Percentiles rank a stretch among this genome's conserved stretches.
Evolutionary conservation across 805 yeast genomes (phyloP).

Genomic region (Wickerhamiella spandovensis): DNA sequence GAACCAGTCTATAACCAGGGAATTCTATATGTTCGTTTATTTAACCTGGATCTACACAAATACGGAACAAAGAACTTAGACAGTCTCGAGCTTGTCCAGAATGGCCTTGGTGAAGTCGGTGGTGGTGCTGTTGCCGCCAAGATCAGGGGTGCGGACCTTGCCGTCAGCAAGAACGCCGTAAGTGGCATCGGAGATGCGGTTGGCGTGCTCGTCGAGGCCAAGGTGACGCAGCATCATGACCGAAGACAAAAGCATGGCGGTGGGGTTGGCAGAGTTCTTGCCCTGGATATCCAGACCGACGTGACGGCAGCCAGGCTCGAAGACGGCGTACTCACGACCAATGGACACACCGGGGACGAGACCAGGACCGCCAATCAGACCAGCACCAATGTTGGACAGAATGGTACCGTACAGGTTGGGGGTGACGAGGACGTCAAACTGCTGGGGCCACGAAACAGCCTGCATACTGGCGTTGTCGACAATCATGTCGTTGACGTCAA

Average conservation of each 20-base stretch:
- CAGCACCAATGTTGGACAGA: conserved; percentile 96
- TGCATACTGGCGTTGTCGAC: conserved; percentile 99
- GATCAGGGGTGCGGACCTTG: conserved; percentile 70
- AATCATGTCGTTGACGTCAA: conserved; percentile 79
- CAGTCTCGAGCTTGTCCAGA: conserved; percentile 46
- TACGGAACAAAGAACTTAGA: conserved; percentile 8
- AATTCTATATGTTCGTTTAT: background rate
- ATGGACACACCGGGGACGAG: conserved; percentile 96
- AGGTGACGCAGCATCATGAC: conserved; percentile 89
- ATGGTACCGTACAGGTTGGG: conserved; percentile 98
- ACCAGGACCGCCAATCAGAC: conserved; percentile 95
- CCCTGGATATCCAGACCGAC: conserved; percentile 96
- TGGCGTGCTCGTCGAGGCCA: conserved; percentile 75
- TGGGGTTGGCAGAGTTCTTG: conserved; percentile 91
- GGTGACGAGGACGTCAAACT: conserved; percentile 93
- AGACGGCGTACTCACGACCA: conserved; percentile 94
- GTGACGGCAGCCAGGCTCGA: conserved; percentile 99
- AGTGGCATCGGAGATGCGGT: conserved; percentile 78
- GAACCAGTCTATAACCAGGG: conserved; percentile 24
- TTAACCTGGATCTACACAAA: background rate
- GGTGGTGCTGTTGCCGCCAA: conserved; percentile 82
- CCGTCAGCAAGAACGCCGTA: conserved; percentile 85
- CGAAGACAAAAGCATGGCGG: conserved; percentile 90
- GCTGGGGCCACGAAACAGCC: conserved; percentile 96
- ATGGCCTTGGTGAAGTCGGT: conserved; percentile 91